Evolutionary conservation across 2,329 filamentous ascomycete genomes (phyloP).

Genomic region (Aspergillus fischeri): DNA sequence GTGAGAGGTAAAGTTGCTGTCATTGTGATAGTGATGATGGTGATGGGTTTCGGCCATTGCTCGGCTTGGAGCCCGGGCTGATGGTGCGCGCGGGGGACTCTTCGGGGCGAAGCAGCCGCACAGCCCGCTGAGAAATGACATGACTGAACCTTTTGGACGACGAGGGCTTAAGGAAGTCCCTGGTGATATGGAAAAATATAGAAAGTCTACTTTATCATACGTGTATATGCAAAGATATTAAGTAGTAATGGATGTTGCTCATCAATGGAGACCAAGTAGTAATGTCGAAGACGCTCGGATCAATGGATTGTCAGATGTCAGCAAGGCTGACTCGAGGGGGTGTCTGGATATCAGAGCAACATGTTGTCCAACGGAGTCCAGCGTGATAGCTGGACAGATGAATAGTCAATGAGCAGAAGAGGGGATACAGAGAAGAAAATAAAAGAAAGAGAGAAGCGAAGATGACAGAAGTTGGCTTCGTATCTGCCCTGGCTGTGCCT

Average conservation of each 20-base stretch:
- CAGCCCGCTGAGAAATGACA: conserved; percentile 21
- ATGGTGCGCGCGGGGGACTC: background rate
- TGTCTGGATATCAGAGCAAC: background rate
- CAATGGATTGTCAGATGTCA: background rate
- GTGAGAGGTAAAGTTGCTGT: background rate
- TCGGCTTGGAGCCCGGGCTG: background rate
- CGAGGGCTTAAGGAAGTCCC: background rate
- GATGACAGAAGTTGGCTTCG: background rate
- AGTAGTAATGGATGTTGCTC: background rate
- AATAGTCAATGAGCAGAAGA: background rate
- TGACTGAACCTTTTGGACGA: conserved; percentile 2
- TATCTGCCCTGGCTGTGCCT: background rate
- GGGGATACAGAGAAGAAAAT: background rate
- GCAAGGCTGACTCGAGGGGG: background rate
- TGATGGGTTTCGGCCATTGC: background rate
- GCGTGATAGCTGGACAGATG: background rate
- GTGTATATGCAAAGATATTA: background rate
- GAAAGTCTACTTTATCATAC: background rate
- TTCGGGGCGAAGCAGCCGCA: conserved; percentile 22
- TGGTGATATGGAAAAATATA: background rate
- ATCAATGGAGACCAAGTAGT: background rate
- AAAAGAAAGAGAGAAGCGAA: background rate
- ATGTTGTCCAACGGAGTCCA: background rate
- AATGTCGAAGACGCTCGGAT: background rate
- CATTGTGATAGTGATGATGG: background rate